Evolutionary conservation across 1,139 yeast genomes (phyloP), one percentile per base, ranked within the genome.

Genomic region (Blastobotrys arbuscula): DNA sequence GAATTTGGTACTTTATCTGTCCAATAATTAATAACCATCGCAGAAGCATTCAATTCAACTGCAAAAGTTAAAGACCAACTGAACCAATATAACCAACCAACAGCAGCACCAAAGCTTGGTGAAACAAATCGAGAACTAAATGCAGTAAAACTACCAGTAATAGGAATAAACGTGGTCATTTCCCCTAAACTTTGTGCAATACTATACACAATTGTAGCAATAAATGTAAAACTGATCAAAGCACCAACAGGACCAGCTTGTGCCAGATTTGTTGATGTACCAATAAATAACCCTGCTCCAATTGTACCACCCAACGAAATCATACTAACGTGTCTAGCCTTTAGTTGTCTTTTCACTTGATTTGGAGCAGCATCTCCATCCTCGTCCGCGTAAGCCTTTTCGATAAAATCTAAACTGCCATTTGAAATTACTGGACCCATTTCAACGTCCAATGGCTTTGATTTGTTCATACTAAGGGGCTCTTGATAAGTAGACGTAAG

Each of bases 251-350:
- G 88, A 15, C 92, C 90, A 26, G 84, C 81, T 41, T 70, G 66
- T 28, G 67, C 58, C 48, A 82, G 67, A 34, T 81, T 76, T 44
- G 74, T 67, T 44, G 88, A 89, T 33, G 82, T 72, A 51, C 90
- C 89, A 50, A 84, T 79, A 57, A 83, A 81, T 38, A 82, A 73
- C 59, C 84, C 84, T 0, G 83, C 85, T 64, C 96, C 96, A 54
- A 87, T 85, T 50, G 89, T 77, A 55, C 95, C 95, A 62, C 96
- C 96, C 54, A 87, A 80, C 39, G 95, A 94, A 63, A 87, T 82
- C 82, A 87, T 84, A 61, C 83, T 84, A 58, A 87, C 74, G 73
- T 85, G 80, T 69, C 87, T 74, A 41, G 66, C 79, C 53, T 79
- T 79, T 52, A 77, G 68, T 12, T 68, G 70, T 52, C 77, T 54